These are phyloP conservation scores for Rhododendron ovatum DNA, from an alignment of 148 eudicot species.

Conservation along the genomic window DNA sequence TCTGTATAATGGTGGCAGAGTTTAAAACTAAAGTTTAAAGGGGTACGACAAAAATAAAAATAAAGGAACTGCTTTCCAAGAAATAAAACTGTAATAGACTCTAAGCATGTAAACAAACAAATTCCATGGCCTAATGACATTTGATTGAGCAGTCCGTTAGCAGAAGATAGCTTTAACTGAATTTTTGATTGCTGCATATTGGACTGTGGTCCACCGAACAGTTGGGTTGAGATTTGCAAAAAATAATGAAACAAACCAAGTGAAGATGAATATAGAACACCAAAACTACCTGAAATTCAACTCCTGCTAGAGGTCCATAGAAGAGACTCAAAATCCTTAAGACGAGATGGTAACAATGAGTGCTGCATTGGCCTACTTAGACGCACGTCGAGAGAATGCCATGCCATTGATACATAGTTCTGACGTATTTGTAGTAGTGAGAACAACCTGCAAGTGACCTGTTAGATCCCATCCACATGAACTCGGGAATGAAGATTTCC, in stretches of 20 bases:
- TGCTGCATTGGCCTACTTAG: conserved; percentile 97
- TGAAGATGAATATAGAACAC: background rate
- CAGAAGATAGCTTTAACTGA: background rate
- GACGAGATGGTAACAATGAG: conserved; percentile 80
- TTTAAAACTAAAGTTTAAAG: background rate
- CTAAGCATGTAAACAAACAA: background rate
- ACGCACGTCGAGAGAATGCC: conserved; percentile 92
- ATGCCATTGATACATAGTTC: conserved; percentile 97
- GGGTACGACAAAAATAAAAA: background rate
- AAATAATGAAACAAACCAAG: background rate
- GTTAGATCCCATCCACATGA: background rate
- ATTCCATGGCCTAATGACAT: background rate
- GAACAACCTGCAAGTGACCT: conserved; percentile 67
- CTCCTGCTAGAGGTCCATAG: conserved; percentile 90
- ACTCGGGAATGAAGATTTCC: background rate
- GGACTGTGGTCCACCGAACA: background rate
- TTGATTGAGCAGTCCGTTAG: background rate
- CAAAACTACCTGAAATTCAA: conserved; percentile 74
- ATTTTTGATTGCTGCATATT: background rate
- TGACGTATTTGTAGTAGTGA: conserved; percentile 82
- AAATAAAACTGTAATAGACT: background rate
- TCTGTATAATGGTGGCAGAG: conserved; percentile 28
- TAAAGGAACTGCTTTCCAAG: background rate
- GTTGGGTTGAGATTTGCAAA: background rate
- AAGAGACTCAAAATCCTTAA: conserved; percentile 70